Evolutionary conservation across 257 asterid genomes (phyloP), one percentile per base, ranked within the genome.

Genomic region (Penstemon newberryi): DNA sequence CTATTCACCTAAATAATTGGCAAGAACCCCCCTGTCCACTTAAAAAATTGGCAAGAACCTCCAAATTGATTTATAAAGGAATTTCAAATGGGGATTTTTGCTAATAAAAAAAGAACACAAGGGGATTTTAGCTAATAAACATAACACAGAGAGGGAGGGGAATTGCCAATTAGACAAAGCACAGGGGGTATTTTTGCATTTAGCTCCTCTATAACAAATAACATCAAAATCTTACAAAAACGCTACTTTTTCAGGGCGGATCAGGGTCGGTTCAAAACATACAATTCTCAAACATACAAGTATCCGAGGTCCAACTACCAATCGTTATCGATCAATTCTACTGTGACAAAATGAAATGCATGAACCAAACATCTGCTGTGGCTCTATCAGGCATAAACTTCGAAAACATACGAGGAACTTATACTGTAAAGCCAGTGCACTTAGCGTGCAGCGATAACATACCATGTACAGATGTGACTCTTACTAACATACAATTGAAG

Each of bases 401-500:
- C 40, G 91, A 75, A 12, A 83, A 83, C 60, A 86, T 94, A 71
- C 71, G 86, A 15, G 99, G 99, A 47, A 91, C 97, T 4, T 94
- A 94, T 72, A 91, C 99, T 0, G 96, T 91, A 5, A 94, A 89
- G 61, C 97, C 97, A 0, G 84, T 91, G 63, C 99, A 94, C 74
- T 65, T 94, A 9, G 95, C 99, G 4, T 94, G 99, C 75, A 91
- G 96, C 55, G 99, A 94, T 69, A 78, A 49, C 81, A 64, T 63
- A 71, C 97, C 97, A 0, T 91, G 99, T 72, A 81, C 83, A 0
- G 97, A 83, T 7, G 92, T 94, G 38, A 88, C 97, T 1, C 69
- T 94, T 8, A 80, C 71, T 1, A 78, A 75, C 73, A 83, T 94
- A 44, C 84, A 89, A 42, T 47, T 94, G 69, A 79, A 73, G 72